Conservation (phyloP, 1,139 yeast genomes). For the Saccharomycopsis hybrid region DNA sequence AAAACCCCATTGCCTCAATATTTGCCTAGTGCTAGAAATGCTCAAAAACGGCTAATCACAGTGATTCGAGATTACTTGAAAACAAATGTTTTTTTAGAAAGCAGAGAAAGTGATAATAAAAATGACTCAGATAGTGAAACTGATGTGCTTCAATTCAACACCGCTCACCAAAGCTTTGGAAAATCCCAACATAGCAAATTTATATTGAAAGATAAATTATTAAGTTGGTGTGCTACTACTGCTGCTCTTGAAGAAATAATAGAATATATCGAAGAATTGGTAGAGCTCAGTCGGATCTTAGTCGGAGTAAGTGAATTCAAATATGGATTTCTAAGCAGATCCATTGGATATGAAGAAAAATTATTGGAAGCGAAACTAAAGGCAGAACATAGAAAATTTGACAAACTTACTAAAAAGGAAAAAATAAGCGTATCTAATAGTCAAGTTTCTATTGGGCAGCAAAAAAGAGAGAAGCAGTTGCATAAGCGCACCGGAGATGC, state of each 20-base stretch:
- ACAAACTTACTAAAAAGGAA: too few relatives aligned
- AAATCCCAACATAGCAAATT: neutral
- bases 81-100: slow-evolving; percentile 14
- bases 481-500: neutral
- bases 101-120: neutral
- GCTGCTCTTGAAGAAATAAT: slow-evolving; percentile 44
- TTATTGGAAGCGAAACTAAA: slow-evolving; percentile 1
- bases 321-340: slow-evolving; percentile 43
- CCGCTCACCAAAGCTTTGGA: neutral
- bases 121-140: slow-evolving; percentile 12
- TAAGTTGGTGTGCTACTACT: slow-evolving; percentile 47
- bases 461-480: neutral
- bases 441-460: slow-evolving; percentile 1
- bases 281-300: slow-evolving; percentile 35
- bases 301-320: slow-evolving; percentile 44
- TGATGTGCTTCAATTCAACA: slow-evolving; percentile 2
- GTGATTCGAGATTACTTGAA: slow-evolving; percentile 32
- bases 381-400: too few relatives aligned
- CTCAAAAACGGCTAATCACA: slow-evolving; percentile 40
- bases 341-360: slow-evolving; percentile 30
- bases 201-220: slow-evolving; percentile 33
- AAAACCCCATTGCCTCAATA: slow-evolving; percentile 44
- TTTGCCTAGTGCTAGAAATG: slow-evolving; percentile 41
- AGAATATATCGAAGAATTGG: slow-evolving; percentile 41
- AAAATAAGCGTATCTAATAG: too few relatives aligned